Evolutionary conservation across 2,329 filamentous ascomycete genomes (phyloP), one percentile per base, ranked within the genome.

Genomic region (Stylonectria norvegica): DNA sequence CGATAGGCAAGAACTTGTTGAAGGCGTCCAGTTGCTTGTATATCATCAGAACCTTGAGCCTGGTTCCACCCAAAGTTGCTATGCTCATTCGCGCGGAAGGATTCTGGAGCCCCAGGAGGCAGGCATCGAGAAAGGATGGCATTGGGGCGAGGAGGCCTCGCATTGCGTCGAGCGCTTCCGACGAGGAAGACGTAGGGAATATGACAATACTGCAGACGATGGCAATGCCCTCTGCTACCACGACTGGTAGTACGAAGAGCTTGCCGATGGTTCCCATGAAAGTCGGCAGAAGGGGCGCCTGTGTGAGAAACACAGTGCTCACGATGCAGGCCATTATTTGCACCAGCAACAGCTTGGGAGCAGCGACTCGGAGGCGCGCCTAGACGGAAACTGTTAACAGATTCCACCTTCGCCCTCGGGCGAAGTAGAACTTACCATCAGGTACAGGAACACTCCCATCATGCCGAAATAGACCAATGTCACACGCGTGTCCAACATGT

Each of bases 151-250:
- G 7, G 12, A 25, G 22, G 12, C 22, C 22, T 25, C 12, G 22
- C 8, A 25, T 8, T 7, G 8, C 22, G 22, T 25, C 49, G 0
- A 76, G 53, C 1, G 71, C 65, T 2, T 64, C 57, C 17, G 67
- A 65, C 0, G 72, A 73, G 0, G 73, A 71, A 0, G 73, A 76
- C 28, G 67, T 65, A 0, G 73, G 73, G 38, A 76, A 75, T 31
- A 76, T 59, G 4, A 76, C 40, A 1, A 76, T 36, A 5, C 63
- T 67, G 31, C 66, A 71, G 4, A 59, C 65, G 3, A 69, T 38
- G 1, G 71, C 73, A 1, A 76, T 52, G 0, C 66, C 73, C 5
- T 70, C 59, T 0, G 69, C 71, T 14, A 71, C 63, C 1, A 68
- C 69, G 1, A 65, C 68, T 1, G 73, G 73, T 28, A 70, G 67